phyloP scores from a whole-genome alignment of 768 basidiomycete species.

The Amylocystis lapponica region DNA sequence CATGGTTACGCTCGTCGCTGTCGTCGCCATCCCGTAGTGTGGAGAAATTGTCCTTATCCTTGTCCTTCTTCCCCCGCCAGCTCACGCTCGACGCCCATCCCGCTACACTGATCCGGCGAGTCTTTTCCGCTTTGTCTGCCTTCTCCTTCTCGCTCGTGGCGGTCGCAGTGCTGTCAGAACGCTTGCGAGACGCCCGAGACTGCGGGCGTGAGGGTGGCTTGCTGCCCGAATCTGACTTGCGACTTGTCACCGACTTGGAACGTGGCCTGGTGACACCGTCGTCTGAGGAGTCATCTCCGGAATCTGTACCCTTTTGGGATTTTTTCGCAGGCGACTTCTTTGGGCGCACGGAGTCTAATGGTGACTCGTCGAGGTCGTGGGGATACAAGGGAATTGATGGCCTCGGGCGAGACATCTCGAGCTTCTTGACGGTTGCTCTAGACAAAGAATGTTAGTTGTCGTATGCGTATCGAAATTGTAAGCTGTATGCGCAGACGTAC shows the following conservation, averaged over 20 bases:
- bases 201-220: constrained; percentile 46
- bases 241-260: constrained; percentile 24
- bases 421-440: constrained; percentile 26
- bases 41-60: constrained; percentile 52
- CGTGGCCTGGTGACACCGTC: constrained; percentile 11
- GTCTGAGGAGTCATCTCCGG: constrained; percentile 8
- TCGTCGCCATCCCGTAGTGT: constrained; percentile 37
- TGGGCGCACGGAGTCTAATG: constrained; percentile 29
- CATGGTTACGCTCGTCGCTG: constrained; percentile 2
- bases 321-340: constrained; percentile 23
- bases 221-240: constrained; percentile 38
- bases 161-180: constrained; percentile 51
- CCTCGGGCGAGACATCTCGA: constrained; percentile 17
- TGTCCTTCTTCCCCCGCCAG: constrained; percentile 50
- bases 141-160: constrained; percentile 26
- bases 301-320: constrained; percentile 1
- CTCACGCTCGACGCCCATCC: constrained; percentile 67
- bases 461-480: too few species aligned
- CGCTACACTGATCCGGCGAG: constrained; percentile 38
- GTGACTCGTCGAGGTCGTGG: constrained; percentile 17
- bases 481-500: constrained; percentile 33
- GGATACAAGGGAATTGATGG: constrained; percentile 1
- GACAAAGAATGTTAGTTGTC: not conserved
- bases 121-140: constrained; percentile 29
- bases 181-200: constrained; percentile 59